Evolutionary conservation across 352 stramenopile genomes (phyloP), one percentile per base, ranked within the genome.

Genomic region (Globisporangium nodosum): DNA sequence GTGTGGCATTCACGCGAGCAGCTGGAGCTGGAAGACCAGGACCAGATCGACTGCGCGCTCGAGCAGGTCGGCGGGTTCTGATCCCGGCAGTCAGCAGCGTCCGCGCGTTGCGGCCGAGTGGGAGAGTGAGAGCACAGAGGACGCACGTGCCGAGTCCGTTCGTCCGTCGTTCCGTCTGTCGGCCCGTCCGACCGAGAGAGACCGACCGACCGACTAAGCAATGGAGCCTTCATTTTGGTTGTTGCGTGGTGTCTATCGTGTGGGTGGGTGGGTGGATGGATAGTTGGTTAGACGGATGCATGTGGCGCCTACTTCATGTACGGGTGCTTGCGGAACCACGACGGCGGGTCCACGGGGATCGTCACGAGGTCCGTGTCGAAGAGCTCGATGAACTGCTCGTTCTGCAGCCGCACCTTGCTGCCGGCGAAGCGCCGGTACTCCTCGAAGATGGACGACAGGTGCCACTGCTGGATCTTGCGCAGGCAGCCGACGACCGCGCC

Each of bases 41-140:
- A 99, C 76, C 93, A 98, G 73, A 98, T 99, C 68, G 95, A 99
- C 77, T 98, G 92, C 63, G 90, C 97, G 67, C 81, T 98, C 6
- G 86, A 96, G 66, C 87, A 96, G 66, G 82, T 91, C 37, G 87
- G 87, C 47, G 87, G 87, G 40, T 75, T 65, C 54, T 90, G 77
- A 76, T 42, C 33, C 1, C 30, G 21, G 27, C 15, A 15, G 24
- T 27, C 13, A 3, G 21, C 35, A 40, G 47, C 12, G 42, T 40
- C 35, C 35, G 11, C 35, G 35, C 11, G 35, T 24, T 40, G 35
- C 8, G 11, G 35, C 35, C 7, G 11, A 15, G 35, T 3, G 35
- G 11, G 11, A 15, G 35, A 40, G 11, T 3, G 35, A 40, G 11
- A 39, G 5, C 5, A 3, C 1, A 9, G 33, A 39, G 33, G 6